A percentile compares a stretch with the other conserved stretches of the same genome.
Evolutionary conservation across 768 basidiomycete genomes (phyloP).

Genomic region (Tulasnella sp.): DNA sequence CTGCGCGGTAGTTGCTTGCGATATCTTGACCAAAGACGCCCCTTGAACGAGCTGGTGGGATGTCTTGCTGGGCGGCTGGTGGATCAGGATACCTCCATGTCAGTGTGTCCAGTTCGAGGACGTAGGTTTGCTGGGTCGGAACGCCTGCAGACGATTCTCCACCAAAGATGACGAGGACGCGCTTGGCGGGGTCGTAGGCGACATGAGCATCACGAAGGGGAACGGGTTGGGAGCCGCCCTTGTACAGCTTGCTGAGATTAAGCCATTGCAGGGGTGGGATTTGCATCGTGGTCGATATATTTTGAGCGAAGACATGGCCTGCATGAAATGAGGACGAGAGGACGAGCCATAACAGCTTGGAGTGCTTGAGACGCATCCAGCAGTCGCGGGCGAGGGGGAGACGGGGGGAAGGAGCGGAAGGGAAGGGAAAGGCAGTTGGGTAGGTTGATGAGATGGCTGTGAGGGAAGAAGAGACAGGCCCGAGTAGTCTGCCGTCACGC

Average conservation of each 20-base stretch:
- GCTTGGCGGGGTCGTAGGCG: conserved; percentile 35
- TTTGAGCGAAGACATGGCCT: conserved; percentile 28
- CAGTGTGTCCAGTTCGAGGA: conserved; percentile 64
- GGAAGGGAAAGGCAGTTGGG: conserved; percentile 6
- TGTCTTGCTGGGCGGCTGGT: conserved; percentile 59
- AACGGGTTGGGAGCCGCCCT: conserved; percentile 21
- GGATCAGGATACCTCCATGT: conserved; percentile 64
- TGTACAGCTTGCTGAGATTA: conserved; percentile 25
- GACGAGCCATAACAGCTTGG: conserved; percentile 11
- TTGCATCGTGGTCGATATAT: conserved; percentile 24
- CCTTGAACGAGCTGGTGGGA: conserved; percentile 24
- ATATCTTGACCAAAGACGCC: conserved; percentile 69
- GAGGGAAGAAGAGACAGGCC: conserved; percentile 9
- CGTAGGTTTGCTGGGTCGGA: conserved; percentile 41
- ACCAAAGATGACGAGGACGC: conserved; percentile 36
- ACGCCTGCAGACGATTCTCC: conserved; percentile 36
- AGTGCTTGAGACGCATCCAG: conserved; percentile 30
- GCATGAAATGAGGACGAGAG: conserved; percentile 9
- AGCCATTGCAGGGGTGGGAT: conserved; percentile 32
- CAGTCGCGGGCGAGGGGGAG: conserved; percentile 9
- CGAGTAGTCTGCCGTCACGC: background rate
- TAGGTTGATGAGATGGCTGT: conserved; percentile 7
- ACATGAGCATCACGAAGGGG: conserved; percentile 33
- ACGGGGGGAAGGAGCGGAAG: conserved; percentile 17
- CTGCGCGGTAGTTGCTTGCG: conserved; percentile 81